These are phyloP conservation scores for Pichia phayaonensis DNA, from an alignment of 805 yeast genomes.

Conservation along the genomic window DNA sequence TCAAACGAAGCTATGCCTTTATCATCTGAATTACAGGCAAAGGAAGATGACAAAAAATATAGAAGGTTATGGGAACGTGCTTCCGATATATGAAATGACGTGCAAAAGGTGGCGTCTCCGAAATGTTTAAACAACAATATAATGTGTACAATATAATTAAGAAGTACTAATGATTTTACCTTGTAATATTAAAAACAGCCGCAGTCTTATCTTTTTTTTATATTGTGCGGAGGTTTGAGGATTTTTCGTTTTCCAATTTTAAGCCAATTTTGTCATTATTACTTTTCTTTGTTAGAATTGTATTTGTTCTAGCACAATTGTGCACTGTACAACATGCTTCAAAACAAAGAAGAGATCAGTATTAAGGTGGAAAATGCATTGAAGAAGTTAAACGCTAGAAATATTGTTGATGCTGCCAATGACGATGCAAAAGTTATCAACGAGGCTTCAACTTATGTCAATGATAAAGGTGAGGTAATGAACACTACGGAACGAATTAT, in stretches of 20 bases:
- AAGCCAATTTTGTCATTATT: too few relatives aligned
- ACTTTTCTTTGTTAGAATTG: too few relatives aligned
- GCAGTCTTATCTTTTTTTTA: too few relatives aligned
- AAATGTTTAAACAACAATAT: too few relatives aligned
- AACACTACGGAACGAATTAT: constrained; percentile 52
- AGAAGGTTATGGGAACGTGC: constrained; percentile 5
- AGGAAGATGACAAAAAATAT: constrained; percentile 9
- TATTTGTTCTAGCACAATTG: neutral
- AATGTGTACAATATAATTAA: neutral
- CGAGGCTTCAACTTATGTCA: neutral
- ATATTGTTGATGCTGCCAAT: neutral
- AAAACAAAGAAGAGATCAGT: constrained; percentile 1
- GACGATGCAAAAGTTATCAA: neutral
- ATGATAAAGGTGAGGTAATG: constrained; percentile 38
- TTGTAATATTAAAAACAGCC: too few relatives aligned
- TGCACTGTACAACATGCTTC: neutral
- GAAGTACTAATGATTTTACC: neutral
- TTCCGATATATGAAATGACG: neutral
- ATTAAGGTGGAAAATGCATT: constrained; percentile 57
- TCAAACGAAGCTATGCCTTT: constrained; percentile 87
- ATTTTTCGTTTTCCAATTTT: too few relatives aligned
- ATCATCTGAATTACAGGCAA: constrained; percentile 23
- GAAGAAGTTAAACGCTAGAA: constrained; percentile 38
- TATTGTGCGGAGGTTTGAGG: neutral
- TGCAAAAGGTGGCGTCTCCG: too few relatives aligned